Percentiles rank a stretch among this genome's conserved stretches.
These are phyloP conservation scores for Penicillium verrucosum DNA, from an alignment of 2,329 filamentous ascomycete species.

Conservation along the genomic window DNA sequence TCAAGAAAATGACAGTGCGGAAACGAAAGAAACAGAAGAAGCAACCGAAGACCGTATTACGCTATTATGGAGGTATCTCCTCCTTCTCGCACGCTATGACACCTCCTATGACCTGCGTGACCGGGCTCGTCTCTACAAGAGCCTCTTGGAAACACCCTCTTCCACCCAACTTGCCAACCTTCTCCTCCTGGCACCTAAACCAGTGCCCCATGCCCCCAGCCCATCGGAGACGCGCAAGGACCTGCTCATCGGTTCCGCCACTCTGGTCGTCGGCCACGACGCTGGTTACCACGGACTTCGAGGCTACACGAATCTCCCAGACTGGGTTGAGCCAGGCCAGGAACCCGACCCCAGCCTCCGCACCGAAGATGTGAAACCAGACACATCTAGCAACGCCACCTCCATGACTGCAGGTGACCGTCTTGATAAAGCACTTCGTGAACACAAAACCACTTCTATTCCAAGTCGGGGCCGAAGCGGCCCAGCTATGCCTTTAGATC, in stretches of 20 bases:
- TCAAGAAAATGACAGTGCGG: constrained; percentile 10
- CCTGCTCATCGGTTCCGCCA: constrained; percentile 77
- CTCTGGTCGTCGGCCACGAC: constrained; percentile 76
- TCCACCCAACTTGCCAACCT: constrained; percentile 81
- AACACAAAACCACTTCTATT: constrained; percentile 34
- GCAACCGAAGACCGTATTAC: constrained; percentile 61
- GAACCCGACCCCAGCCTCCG: constrained; percentile 76
- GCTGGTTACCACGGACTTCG: constrained; percentile 68
- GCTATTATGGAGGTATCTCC: constrained; percentile 77
- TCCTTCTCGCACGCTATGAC: constrained; percentile 86
- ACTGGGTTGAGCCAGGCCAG: constrained; percentile 76
- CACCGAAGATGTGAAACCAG: constrained; percentile 52
- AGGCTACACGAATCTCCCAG: constrained; percentile 75
- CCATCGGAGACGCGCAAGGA: constrained; percentile 79
- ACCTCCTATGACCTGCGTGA: constrained; percentile 93
- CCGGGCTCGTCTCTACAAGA: constrained; percentile 80
- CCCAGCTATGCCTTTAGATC: constrained; percentile 19
- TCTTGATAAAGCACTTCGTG: constrained; percentile 44
- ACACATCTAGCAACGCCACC: constrained; percentile 28
- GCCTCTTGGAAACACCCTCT: constrained; percentile 71
- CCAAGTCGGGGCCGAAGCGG: constrained; percentile 13
- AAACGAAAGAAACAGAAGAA: constrained; percentile 30
- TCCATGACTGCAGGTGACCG: constrained; percentile 42
- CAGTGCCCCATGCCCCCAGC: constrained; percentile 83
- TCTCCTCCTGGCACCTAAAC: constrained; percentile 89